phyloP scores from a whole-genome alignment of 257 asterid genomes.

The Solanum peruvianum region DNA sequence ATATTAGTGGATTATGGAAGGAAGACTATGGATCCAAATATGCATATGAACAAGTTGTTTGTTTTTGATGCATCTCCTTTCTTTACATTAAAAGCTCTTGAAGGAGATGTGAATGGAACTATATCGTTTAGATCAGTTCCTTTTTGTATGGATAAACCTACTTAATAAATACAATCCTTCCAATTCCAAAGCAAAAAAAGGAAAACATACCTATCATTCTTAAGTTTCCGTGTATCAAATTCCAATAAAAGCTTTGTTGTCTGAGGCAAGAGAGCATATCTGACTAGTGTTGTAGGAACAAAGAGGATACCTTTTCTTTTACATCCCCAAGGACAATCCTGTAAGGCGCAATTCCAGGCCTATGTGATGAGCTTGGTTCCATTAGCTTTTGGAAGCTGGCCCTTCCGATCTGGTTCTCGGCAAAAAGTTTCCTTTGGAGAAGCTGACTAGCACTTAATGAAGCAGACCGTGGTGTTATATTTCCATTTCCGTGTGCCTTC shows the following conservation, averaged over 20 bases:
- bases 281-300: not conserved
- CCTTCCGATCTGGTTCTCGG: slow-evolving; percentile 83
- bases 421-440: slow-evolving; percentile 62
- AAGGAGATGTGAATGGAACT: no score
- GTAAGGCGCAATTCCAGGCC: slow-evolving; percentile 92
- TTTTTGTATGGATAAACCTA: no score
- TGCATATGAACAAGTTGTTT: no score
- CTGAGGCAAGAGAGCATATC: not conserved
- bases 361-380: slow-evolving; percentile 76
- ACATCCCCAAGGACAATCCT: slow-evolving; percentile 83
- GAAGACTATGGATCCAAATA: no score
- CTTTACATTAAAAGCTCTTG: no score
- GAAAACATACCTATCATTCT: not conserved
- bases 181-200: no score
- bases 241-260: not conserved
- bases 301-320: slow-evolving; percentile 63
- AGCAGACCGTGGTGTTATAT: slow-evolving; percentile 32
- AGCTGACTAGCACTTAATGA: slow-evolving; percentile 48
- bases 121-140: no score
- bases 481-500: slow-evolving; percentile 27
- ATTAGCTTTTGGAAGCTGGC: slow-evolving; percentile 81
- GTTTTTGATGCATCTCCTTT: no score
- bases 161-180: no score
- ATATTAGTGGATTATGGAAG: no score
- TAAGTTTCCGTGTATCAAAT: not conserved